These are phyloP conservation scores for Sindora glabra DNA, from an alignment of 306 rosid species.

Conservation along the genomic window DNA sequence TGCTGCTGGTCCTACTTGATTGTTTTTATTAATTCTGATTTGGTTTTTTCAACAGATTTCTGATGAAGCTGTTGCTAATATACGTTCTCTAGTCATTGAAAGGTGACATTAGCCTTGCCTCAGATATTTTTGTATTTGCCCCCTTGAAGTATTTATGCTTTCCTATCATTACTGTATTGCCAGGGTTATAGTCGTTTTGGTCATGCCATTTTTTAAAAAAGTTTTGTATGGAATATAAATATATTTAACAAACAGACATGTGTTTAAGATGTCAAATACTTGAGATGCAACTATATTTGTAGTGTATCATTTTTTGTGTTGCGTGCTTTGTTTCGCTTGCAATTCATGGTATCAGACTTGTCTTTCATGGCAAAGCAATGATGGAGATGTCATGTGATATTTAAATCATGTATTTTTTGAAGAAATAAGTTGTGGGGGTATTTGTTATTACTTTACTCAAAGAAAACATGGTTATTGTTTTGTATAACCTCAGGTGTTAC, in stretches of 20 bases:
- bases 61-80: slow-evolving; percentile 67
- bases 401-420: not conserved
- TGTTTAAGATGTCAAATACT: not conserved
- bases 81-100: slow-evolving; percentile 62
- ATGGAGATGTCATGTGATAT: not conserved
- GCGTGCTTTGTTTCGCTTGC: not conserved
- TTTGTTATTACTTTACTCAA: not conserved
- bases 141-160: not conserved
- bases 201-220: not conserved
- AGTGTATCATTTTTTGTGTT: not conserved
- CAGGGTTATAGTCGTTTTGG: not conserved
- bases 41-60: slow-evolving; percentile 54
- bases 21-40: slow-evolving; percentile 15
- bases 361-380: not conserved
- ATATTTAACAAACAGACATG: not conserved
- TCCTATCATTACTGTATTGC: not conserved
- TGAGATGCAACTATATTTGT: not conserved
- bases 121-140: slow-evolving; percentile 2
- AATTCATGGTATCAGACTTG: no score
- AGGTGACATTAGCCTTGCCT: slow-evolving; percentile 42
- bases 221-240: slow-evolving; percentile 5
- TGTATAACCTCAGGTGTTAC: no score
- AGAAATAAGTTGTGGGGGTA: no score
- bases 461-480: no score
- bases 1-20: not conserved